phyloP scores from a whole-genome alignment of 1,139 yeast genomes.

The Yamadazyma pseudoaaseri region DNA sequence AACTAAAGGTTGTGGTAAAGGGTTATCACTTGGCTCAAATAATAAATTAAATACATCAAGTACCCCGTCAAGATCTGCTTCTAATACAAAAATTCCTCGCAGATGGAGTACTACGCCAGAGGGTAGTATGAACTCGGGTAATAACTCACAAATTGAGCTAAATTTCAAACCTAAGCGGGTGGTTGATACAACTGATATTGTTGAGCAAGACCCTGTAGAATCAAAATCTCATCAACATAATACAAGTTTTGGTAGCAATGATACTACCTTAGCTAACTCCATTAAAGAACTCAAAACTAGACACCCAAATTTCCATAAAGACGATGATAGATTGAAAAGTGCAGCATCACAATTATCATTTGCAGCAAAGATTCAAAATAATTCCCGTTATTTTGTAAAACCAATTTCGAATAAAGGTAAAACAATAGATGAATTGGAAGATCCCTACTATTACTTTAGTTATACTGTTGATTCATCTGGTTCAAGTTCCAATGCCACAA shows the following conservation, averaged over 20 bases:
- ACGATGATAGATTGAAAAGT: conserved; percentile 11
- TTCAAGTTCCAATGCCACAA: no score
- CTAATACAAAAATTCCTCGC: no score
- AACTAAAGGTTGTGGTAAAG: no score
- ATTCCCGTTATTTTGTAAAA: conserved; percentile 16
- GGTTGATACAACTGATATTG: conserved; percentile 2
- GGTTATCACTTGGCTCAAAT: no score
- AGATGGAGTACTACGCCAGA: no score
- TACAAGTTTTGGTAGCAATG: neutral
- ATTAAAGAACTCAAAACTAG: conserved; percentile 9
- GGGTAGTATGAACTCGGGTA: no score
- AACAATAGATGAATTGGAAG: conserved; percentile 12
- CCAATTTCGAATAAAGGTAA: conserved; percentile 7
- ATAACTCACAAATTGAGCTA: no score
- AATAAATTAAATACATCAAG: no score
- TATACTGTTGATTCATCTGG: conserved; percentile 4
- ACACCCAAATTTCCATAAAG: conserved; percentile 17
- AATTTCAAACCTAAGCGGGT: no score
- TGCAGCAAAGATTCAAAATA: conserved; percentile 13
- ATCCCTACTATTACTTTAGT: conserved; percentile 16
- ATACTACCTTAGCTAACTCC: neutral
- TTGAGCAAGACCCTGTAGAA: conserved; percentile 1
- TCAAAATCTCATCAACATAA: neutral
- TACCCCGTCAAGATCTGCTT: no score
- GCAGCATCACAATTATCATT: conserved; percentile 9